Conservation (phyloP, 2,329 filamentous ascomycete genomes). For the Cercospora nicotianae region DNA sequence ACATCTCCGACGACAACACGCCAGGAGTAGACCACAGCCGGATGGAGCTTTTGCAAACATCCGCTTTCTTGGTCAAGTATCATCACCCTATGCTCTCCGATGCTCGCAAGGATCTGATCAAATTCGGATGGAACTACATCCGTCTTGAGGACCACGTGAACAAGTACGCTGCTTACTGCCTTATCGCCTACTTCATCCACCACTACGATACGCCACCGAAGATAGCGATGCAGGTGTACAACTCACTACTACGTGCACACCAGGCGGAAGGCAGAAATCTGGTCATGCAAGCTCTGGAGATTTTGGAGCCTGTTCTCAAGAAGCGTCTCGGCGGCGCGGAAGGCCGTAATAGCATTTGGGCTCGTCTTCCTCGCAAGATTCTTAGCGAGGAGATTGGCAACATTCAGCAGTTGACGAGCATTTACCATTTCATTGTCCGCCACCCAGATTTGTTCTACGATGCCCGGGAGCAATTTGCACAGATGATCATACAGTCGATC, state of each 20-base stretch:
- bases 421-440: slow-evolving; percentile 93
- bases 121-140: slow-evolving; percentile 99
- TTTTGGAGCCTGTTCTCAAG: slow-evolving; percentile 90
- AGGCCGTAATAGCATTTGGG: slow-evolving; percentile 77
- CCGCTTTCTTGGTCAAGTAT: slow-evolving; percentile 92
- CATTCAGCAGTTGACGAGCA: slow-evolving; percentile 90
- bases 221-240: slow-evolving; percentile 93
- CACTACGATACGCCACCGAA: slow-evolving; percentile 95
- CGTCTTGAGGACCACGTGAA: slow-evolving; percentile 98
- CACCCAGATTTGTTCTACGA: slow-evolving; percentile 95
- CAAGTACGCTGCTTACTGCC: slow-evolving; percentile 95
- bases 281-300: slow-evolving; percentile 89
- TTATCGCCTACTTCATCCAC: slow-evolving; percentile 96
- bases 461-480: slow-evolving; percentile 84
- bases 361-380: slow-evolving; percentile 84
- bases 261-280: slow-evolving; percentile 91
- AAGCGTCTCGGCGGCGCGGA: slow-evolving; percentile 76
- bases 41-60: slow-evolving; percentile 93
- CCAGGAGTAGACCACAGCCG: slow-evolving; percentile 93
- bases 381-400: slow-evolving; percentile 93
- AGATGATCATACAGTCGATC: slow-evolving; percentile 83
- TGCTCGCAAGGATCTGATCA: slow-evolving; percentile 95
- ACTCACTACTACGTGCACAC: slow-evolving; percentile 84
- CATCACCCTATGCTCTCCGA: slow-evolving; percentile 86
- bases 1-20: slow-evolving; percentile 73